Evolutionary conservation across 106 monocot genomes (phyloP).

Genomic region (Dioscorea zingiberensis): DNA sequence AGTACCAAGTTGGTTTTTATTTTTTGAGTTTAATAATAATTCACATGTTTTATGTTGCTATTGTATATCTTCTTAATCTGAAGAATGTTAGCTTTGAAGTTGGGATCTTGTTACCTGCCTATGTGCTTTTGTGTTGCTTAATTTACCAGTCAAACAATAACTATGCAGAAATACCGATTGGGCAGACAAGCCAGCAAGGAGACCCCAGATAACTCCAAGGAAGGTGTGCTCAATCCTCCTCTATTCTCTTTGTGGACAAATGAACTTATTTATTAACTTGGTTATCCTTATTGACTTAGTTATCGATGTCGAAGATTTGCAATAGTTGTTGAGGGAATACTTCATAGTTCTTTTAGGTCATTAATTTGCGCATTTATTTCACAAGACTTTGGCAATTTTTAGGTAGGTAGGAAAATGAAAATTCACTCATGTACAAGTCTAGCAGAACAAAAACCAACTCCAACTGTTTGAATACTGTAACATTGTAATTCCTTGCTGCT

Average conservation of each 20-base stretch:
- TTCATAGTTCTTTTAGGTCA: no score
- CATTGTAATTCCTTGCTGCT: no score
- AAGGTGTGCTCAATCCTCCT: slow-evolving; percentile 22
- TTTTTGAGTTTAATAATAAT: background rate
- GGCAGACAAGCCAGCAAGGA: slow-evolving; percentile 52
- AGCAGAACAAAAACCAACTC: no score
- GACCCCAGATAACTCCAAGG: slow-evolving; percentile 19
- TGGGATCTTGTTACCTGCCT: no score
- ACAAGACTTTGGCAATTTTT: no score
- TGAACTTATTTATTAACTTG: background rate
- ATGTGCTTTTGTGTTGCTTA: no score
- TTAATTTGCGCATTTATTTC: no score
- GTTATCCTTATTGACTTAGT: background rate
- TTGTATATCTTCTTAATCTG: background rate
- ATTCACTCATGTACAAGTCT: no score
- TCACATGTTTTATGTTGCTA: background rate
- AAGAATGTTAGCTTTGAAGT: no score
- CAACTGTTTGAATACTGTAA: no score
- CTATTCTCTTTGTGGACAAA: background rate
- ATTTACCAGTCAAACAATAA: no score
- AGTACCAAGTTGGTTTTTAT: background rate
- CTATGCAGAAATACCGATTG: slow-evolving; percentile 57
- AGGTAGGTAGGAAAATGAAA: no score
- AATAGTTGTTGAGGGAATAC: background rate
- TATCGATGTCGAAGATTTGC: background rate